Percentiles rank a stretch among this genome's conserved stretches.
These are phyloP conservation scores for Monosporascus sp. DNA, from an alignment of 2,329 filamentous ascomycete species.

Conservation along the genomic window DNA sequence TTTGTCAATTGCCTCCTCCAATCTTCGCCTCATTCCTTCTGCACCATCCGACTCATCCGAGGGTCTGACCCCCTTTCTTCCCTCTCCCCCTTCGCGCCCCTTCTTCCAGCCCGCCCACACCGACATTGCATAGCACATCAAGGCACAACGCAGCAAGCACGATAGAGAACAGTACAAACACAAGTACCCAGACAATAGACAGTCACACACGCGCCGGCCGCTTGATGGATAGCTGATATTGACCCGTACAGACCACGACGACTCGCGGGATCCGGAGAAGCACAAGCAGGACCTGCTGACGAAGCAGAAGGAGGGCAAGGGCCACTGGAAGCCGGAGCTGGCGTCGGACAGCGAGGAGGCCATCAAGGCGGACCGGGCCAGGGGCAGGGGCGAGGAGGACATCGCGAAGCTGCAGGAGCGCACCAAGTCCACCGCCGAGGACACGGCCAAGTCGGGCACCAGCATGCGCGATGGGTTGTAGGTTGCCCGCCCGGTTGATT, in stretches of 20 bases:
- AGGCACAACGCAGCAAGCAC: background rate
- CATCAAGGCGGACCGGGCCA: constrained; percentile 60
- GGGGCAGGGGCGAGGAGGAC: constrained; percentile 35
- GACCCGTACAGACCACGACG: constrained; percentile 32
- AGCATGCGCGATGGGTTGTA: constrained; percentile 42
- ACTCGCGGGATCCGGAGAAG: constrained; percentile 37
- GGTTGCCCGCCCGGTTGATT: background rate
- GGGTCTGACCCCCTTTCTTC: background rate
- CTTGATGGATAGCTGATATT: background rate
- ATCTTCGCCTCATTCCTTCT: background rate
- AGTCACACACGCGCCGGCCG: no score
- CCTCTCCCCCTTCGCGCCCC: background rate
- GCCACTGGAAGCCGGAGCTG: constrained; percentile 72
- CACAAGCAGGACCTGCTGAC: constrained; percentile 57
- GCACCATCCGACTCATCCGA: background rate
- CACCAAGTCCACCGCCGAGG: constrained; percentile 50
- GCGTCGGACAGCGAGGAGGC: constrained; percentile 76
- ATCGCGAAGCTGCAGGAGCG: constrained; percentile 51
- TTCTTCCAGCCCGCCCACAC: background rate
- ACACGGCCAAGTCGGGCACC: constrained; percentile 43
- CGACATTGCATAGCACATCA: no score
- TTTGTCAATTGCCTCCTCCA: no score
- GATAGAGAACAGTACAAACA: background rate
- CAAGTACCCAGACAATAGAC: background rate
- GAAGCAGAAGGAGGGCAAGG: constrained; percentile 67